A percentile compares a stretch with the other conserved stretches of the same genome.
These are phyloP conservation scores for Ophiostoma montium DNA, from an alignment of 2,329 filamentous ascomycete genomes.

Conservation along the genomic window DNA sequence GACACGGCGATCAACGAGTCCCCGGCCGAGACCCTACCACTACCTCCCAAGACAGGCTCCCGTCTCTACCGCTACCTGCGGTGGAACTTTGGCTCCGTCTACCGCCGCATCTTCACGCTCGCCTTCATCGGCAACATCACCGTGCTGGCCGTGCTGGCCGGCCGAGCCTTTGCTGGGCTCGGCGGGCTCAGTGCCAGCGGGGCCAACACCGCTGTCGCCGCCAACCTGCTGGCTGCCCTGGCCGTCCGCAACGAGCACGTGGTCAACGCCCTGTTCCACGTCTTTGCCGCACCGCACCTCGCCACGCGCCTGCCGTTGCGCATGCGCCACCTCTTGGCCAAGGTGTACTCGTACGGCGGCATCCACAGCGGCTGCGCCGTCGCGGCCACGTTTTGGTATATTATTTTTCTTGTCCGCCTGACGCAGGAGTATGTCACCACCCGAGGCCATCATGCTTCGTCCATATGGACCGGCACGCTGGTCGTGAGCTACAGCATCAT, in stretches of 20 bases:
- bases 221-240: slow-evolving; percentile 31
- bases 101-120: slow-evolving; percentile 27
- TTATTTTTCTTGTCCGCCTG: slow-evolving; percentile 22
- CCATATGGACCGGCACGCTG: slow-evolving; percentile 15
- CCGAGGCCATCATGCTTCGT: not conserved
- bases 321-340: slow-evolving; percentile 31
- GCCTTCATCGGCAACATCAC: slow-evolving; percentile 24
- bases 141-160: slow-evolving; percentile 13
- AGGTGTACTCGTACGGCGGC: slow-evolving; percentile 39
- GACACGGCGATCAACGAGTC: too few relatives aligned
- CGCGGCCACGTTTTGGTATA: slow-evolving; percentile 33
- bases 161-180: slow-evolving; percentile 1
- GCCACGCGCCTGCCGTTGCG: slow-evolving; percentile 22
- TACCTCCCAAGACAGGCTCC: not conserved
- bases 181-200: slow-evolving; percentile 12
- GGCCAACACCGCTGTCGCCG: slow-evolving; percentile 16
- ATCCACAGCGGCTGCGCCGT: slow-evolving; percentile 38
- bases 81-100: slow-evolving; percentile 22
- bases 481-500: slow-evolving; percentile 19
- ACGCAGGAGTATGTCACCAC: slow-evolving; percentile 15
- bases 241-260: slow-evolving; percentile 37
- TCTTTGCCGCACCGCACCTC: slow-evolving; percentile 21
- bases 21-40: not conserved
- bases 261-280: slow-evolving; percentile 34
- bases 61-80: slow-evolving; percentile 9